These are phyloP conservation scores for Galerina marginata DNA, from an alignment of 768 basidiomycete species.

Conservation along the genomic window DNA sequence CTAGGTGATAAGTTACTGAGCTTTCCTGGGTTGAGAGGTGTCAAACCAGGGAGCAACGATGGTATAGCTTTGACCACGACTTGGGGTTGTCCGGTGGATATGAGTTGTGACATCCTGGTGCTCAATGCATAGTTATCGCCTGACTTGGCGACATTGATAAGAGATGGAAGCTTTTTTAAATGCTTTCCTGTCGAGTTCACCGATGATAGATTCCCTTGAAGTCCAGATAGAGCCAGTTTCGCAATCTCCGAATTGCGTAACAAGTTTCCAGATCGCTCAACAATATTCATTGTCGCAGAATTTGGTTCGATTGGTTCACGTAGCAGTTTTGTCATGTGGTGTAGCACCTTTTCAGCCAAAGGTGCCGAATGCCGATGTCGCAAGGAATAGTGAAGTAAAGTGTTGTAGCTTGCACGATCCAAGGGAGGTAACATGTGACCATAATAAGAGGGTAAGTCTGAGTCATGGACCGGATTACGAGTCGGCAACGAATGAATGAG, in stretches of 20 bases:
- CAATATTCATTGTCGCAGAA: not conserved
- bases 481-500: conserved; percentile 42
- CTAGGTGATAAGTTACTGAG: conserved; percentile 8
- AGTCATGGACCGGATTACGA: conserved; percentile 7
- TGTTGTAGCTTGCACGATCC: conserved; percentile 49
- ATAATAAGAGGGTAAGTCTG: not conserved
- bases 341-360: conserved; percentile 53
- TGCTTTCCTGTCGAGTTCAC: too few relatives aligned
- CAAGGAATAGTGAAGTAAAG: conserved; percentile 70
- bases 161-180: too few relatives aligned
- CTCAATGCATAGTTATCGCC: conserved; percentile 55
- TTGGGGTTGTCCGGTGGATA: conserved; percentile 51
- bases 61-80: conserved; percentile 55
- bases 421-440: conserved; percentile 23
- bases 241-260: not conserved
- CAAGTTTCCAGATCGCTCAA: not conserved
- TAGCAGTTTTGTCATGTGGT: conserved; percentile 57
- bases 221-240: not conserved
- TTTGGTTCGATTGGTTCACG: conserved; percentile 48
- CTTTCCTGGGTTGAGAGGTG: conserved; percentile 22
- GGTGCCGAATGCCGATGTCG: conserved; percentile 58
- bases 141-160: conserved; percentile 6
- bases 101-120: conserved; percentile 57
- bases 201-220: not conserved
- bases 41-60: conserved; percentile 59